Base-by-base conservation (phyloP, 2,329 filamentous ascomycete species). In the Botryotinia narcissicola region DNA sequence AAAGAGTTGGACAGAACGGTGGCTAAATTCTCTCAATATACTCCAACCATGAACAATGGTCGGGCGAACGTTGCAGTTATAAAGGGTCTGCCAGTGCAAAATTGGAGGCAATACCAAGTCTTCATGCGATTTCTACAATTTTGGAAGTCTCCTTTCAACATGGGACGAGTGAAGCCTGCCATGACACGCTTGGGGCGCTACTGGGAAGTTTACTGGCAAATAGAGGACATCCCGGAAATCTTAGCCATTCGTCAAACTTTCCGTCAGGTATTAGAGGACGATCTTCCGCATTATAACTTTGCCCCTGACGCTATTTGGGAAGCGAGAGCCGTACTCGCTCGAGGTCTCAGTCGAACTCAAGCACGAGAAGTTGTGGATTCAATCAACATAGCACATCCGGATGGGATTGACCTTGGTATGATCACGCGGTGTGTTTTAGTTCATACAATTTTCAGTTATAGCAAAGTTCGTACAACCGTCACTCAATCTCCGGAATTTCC, bases 71-170 rank as follows among this genome's bases (percentile, higher is more conserved):
- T 73, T 46, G 12, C 63, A 48, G 14, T 73, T 20, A 29, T 69
- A n/a, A 69, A 60, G 42, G 51, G 51, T 10, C 37, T 73, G 16
- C 71, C 71, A 46, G 71, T 46, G n/a, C 51, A 59, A 46, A 16
- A 73, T 68, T 73, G 71, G 71, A 60, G 63, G 42, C 66, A 57
- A 40, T 73, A 73, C 64, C 71, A 73, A 61, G 4, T 46, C 0
- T 46, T 73, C 32, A 59, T 73, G 40, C 63, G 63, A 25, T 40
- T 69, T 35, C 32, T 69, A 2, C 66, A n/a, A 37, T 29, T 46
- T 29, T 69, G 37, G 40, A 59, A n/a, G 32, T 22, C 42, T 35
- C 48, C 59, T 25, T 66, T 73, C 1, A 5, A 37, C 6, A 37
- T 73, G n/a, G 71, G 71, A 9, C n/a, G 57, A 46, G 63, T 59